A percentile compares a stretch with the other conserved stretches of the same genome.
phyloP scores from a whole-genome alignment of 805 yeast species.

The Candida nemodendra region DNA sequence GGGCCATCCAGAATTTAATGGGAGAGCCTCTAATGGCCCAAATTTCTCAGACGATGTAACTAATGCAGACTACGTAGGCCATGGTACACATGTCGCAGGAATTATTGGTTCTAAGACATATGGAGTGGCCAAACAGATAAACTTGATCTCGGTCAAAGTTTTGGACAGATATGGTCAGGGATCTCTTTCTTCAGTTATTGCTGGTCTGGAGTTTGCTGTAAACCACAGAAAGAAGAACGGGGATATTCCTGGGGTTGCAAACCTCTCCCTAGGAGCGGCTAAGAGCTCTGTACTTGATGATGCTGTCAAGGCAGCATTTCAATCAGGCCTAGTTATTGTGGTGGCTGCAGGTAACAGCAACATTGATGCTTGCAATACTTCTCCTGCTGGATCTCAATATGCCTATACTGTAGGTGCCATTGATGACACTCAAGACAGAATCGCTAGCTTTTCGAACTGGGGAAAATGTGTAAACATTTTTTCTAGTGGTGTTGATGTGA shows the following conservation, averaged over 20 bases:
- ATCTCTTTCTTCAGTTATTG: slow-evolving; percentile 58
- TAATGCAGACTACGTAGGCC: slow-evolving; percentile 74
- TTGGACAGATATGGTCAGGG: slow-evolving; percentile 71
- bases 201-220: slow-evolving; percentile 67
- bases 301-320: slow-evolving; percentile 73
- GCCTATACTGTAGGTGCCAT: slow-evolving; percentile 88
- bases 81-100: slow-evolving; percentile 95
- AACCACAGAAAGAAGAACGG: slow-evolving; percentile 45
- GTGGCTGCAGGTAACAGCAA: slow-evolving; percentile 89
- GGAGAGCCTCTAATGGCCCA: slow-evolving; percentile 56
- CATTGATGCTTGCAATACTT: slow-evolving; percentile 74
- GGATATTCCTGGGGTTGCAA: slow-evolving; percentile 58
- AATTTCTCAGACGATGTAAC: slow-evolving; percentile 61
- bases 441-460: slow-evolving; percentile 87
- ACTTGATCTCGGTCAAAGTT: slow-evolving; percentile 72
- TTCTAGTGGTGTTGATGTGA: slow-evolving; percentile 75
- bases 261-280: slow-evolving; percentile 77
- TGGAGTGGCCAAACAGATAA: slow-evolving; percentile 78
- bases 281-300: slow-evolving; percentile 64
- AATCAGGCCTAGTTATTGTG: slow-evolving; percentile 68
- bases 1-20: slow-evolving; percentile 62
- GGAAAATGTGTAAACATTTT: slow-evolving; percentile 87
- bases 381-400: slow-evolving; percentile 76
- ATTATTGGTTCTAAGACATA: slow-evolving; percentile 72
- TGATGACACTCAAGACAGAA: slow-evolving; percentile 65